These are phyloP conservation scores for Stephania yunnanensis DNA, from an alignment of 164 flowering plant species.

Conservation along the genomic window DNA sequence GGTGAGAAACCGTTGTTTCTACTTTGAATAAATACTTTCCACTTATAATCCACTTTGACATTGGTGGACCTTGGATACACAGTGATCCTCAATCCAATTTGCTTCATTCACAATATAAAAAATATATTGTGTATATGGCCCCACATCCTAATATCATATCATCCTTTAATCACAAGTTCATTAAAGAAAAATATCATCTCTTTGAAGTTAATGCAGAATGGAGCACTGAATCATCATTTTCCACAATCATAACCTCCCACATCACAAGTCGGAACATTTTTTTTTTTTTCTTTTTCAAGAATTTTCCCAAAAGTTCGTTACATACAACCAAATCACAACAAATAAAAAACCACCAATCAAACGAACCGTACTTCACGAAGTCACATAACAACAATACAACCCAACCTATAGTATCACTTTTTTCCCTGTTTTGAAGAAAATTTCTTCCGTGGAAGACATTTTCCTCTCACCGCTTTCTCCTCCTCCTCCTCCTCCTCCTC, in stretches of 20 bases:
- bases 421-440: slow-evolving; percentile 9
- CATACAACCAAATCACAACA: neutral
- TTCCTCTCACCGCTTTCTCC: slow-evolving; percentile 25
- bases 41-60: too few species aligned
- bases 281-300: too few species aligned
- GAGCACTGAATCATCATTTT: neutral
- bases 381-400: neutral
- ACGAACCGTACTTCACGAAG: neutral
- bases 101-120: too few species aligned
- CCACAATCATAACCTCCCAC: neutral
- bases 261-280: neutral
- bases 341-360: neutral
- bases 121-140: too few species aligned
- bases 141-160: too few species aligned
- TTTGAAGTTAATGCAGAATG: neutral
- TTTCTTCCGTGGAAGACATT: slow-evolving; percentile 50
- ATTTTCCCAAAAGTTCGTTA: neutral
- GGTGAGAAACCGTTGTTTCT: too few species aligned
- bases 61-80: too few species aligned
- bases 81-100: too few species aligned
- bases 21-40: too few species aligned
- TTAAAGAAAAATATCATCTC: neutral
- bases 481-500: slow-evolving; percentile 16
- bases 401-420: slow-evolving; percentile 10
- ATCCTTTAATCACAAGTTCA: too few species aligned